phyloP scores from a whole-genome alignment of 495 filamentous ascomycete genomes.

The Talaromyces borbonicus region DNA sequence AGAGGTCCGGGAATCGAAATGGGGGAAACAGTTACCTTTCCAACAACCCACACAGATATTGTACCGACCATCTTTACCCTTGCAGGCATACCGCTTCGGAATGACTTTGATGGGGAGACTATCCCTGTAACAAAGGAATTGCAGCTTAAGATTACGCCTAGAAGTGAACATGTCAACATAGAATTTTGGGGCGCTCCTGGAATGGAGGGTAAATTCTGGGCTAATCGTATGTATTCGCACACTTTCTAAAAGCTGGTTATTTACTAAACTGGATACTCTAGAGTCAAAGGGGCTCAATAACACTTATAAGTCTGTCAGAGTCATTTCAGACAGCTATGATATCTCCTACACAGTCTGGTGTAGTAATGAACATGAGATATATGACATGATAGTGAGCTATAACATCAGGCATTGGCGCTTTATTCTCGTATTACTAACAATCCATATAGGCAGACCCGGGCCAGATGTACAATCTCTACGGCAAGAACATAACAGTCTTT shows the following conservation, averaged over 20 bases:
- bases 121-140: constrained; percentile 26
- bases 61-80: constrained; percentile 42
- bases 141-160: constrained; percentile 15
- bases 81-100: constrained; percentile 20
- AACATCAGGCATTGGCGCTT: neutral
- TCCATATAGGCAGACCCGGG: constrained; percentile 26
- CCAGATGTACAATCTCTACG: constrained; percentile 38
- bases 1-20: constrained; percentile 36
- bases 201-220: constrained; percentile 25
- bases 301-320: constrained; percentile 44
- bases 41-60: constrained; percentile 48
- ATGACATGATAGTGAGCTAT: constrained; percentile 27
- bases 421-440: neutral
- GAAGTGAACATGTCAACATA: constrained; percentile 13
- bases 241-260: neutral
- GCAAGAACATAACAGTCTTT: neutral
- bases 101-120: constrained; percentile 36
- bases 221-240: neutral
- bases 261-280: neutral
- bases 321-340: constrained; percentile 32
- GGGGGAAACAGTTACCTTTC: constrained; percentile 25
- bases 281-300: constrained; percentile 21
- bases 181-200: constrained; percentile 17
- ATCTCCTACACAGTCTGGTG: constrained; percentile 45
- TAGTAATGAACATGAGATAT: constrained; percentile 41